Base-by-base conservation (phyloP, 331 rosid species). In the Pyracantha coccinea region DNA sequence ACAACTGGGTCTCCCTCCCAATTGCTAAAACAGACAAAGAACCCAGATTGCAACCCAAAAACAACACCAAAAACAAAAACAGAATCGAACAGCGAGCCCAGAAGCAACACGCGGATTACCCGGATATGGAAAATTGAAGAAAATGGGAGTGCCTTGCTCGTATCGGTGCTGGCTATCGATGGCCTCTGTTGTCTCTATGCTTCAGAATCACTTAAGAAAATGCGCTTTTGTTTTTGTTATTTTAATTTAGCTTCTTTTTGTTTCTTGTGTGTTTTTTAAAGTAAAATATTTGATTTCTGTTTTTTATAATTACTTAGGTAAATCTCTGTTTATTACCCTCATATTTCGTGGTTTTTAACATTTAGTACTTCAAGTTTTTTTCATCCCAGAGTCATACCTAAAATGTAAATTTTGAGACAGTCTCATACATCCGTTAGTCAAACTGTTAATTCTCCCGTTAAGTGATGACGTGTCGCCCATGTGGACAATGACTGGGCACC, bases 91-190 rank as follows among this genome's bases (percentile, higher is more conserved):
- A 11, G 68, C 73, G 85, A 78, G 88, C 62, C 76, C 81, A 80
- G 72, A 73, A 62, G 76, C 82, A 67, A 80, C 16, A 73, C 20
- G 87, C 83, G 74, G 68, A 75, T 71, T 41, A 76, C 77, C 88
- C 74, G 76, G 79, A 60, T 29, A 52, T 28, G 58, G 76, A 86
- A 7, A 81, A 83, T 84, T 71, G 86, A 83, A 83, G 74, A 80
- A 77, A 41, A 71, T 17, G 57, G 67, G 72, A 74, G 76, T 31
- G 59, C 38, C 80, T 73, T 85, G 86, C 79, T 81, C 66, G 77
- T 76, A 60, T 66, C 65, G 81, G 81, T 74, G 86, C 38, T 77
- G 72, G 66, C 70, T 84, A 81, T 67, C 68, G 74, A 81, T 45
- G 84, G 77, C 62, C 63, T 68, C 73, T 58, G 60, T 83, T 75